phyloP scores from a whole-genome alignment of 208 protist species.

The Acanthamoeba lenticulata region DNA sequence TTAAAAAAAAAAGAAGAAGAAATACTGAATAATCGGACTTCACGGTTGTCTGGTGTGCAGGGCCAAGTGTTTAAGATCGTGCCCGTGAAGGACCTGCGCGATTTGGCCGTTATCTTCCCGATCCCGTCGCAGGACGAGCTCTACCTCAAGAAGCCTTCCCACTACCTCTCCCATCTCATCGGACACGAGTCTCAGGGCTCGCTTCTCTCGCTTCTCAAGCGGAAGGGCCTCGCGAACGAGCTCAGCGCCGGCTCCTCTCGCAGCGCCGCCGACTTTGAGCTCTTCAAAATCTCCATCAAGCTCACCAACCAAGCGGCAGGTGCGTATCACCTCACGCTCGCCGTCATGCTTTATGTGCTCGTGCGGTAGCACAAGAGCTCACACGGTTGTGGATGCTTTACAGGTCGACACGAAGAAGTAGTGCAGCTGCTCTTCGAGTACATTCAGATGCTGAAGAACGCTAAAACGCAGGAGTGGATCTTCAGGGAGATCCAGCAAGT shows the following conservation, averaged over 20 bases:
- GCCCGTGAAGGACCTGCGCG: conserved; percentile 84
- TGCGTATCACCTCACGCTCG: neutral
- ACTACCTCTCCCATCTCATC: conserved; percentile 91
- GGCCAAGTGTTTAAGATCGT: conserved; percentile 78
- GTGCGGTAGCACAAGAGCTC: too few species aligned
- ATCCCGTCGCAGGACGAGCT: conserved; percentile 77
- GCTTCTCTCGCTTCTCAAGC: conserved; percentile 90
- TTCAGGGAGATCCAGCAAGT: conserved; percentile 67
- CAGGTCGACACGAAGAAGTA: conserved; percentile 71
- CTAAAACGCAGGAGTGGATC: conserved; percentile 74
- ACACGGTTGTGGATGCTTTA: too few species aligned
- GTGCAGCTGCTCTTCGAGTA: conserved; percentile 72
- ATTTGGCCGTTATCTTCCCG: conserved; percentile 85
- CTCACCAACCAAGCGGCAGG: conserved; percentile 71
- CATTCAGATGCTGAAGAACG: conserved; percentile 66
- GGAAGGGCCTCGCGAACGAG: conserved; percentile 82
- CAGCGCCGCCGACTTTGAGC: conserved; percentile 82
- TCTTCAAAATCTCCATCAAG: conserved; percentile 73
- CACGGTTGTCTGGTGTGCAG: neutral
- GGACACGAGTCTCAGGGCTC: conserved; percentile 94
- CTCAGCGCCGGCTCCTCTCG: conserved; percentile 86
- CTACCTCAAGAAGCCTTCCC: conserved; percentile 85
- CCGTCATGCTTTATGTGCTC: too few species aligned
- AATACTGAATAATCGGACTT: neutral
- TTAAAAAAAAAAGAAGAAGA: neutral